These are phyloP conservation scores for Lactarius indigo DNA, from an alignment of 768 basidiomycete genomes.

Conservation along the genomic window DNA sequence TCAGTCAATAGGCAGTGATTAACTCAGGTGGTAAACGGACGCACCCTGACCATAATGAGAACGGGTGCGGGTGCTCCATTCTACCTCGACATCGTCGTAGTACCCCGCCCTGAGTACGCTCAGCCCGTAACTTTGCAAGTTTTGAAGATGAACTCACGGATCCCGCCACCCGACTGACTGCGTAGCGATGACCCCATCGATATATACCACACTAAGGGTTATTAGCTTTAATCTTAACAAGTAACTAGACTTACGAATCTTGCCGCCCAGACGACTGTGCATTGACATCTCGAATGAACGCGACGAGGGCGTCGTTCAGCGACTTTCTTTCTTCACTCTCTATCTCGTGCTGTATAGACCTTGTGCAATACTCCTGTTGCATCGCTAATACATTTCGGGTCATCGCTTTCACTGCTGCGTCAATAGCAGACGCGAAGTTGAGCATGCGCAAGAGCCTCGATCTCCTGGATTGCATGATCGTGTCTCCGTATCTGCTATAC, in stretches of 20 bases:
- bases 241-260: conserved; percentile 10
- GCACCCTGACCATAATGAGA: conserved; percentile 8
- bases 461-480: conserved; percentile 4
- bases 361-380: conserved; percentile 14
- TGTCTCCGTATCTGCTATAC: background rate
- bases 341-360: conserved; percentile 11
- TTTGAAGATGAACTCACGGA: background rate
- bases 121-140: background rate
- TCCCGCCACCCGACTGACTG: conserved; percentile 2
- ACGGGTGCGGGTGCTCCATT: background rate
- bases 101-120: background rate
- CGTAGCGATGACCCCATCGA: background rate
- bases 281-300: conserved; percentile 18
- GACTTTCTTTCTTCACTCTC: background rate
- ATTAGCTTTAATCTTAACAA: background rate
- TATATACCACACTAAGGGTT: background rate
- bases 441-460: background rate
- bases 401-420: conserved; percentile 6
- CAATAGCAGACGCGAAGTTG: conserved; percentile 18
- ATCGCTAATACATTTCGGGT: conserved; percentile 5
- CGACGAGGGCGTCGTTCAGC: background rate
- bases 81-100: background rate
- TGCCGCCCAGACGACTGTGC: background rate
- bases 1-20: background rate
- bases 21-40: background rate